Base-by-base conservation (phyloP, 305 asterid genomes). In the Vinca major region DNA sequence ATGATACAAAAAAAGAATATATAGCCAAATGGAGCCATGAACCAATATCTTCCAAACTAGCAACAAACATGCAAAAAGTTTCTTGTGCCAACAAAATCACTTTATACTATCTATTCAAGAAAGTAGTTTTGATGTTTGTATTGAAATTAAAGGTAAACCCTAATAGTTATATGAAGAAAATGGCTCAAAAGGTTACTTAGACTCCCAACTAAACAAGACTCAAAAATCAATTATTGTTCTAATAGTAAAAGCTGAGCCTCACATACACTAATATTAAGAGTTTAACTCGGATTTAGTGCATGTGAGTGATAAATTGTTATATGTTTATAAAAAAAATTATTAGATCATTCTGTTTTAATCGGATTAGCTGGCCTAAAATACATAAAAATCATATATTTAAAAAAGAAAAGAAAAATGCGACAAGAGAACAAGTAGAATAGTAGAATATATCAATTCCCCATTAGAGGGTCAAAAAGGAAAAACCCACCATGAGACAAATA, bases 381-480 rank as follows among this genome's bases (percentile, higher is more conserved):
- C n/a, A n/a, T n/a, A n/a, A n/a, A n/a, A n/a, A n/a, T n/a, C n/a
- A 26, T 26, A 26, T 26, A 26, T 26, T 26, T 26, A 26, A 26
- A 26, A 26, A 26, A 26, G n/a, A 10, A 5, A 7, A 13, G n/a
- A 48, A 41, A 12, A 67, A 70, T 68, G 51, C 64, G 71, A 77
- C 72, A 71, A 79, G 70, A 54, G 66, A 73, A 77, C 72, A 71
- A 79, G 67, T 71, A 54, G 33, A 26, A 26, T 26, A 26, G 33
- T 26, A 26, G 33, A 26, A 26, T 26, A 26, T 26, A 26, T 26
- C 33, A 26, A 26, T 26, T 26, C 33, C 33, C 33, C 0, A 71
- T 62, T 51, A 57, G 65, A 71, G 79, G 79, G 95, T 88, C 89
- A 86, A 86, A 68, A 85, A 85, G 83, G 69, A 49, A 73, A 47